Evolutionary conservation across 495 filamentous ascomycete species (phyloP).

Genomic region (Astrocystis sublimbata): DNA sequence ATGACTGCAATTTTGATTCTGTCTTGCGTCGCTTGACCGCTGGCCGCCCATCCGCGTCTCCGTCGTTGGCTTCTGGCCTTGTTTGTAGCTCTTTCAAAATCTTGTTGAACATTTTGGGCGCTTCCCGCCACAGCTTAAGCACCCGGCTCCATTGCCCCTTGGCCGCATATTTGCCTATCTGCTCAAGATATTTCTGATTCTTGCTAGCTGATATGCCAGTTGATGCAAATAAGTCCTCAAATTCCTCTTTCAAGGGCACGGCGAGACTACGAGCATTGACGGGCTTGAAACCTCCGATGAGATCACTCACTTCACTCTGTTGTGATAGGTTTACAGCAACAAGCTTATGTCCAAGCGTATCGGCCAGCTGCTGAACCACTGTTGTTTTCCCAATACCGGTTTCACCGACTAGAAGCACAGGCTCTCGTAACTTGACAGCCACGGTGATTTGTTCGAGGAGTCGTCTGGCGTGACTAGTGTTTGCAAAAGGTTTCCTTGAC

Average conservation of each 20-base stretch:
- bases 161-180: conserved; percentile 73
- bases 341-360: conserved; percentile 75
- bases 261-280: conserved; percentile 85
- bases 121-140: conserved; percentile 84
- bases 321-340: conserved; percentile 94
- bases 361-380: conserved; percentile 87
- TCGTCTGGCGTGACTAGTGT: conserved; percentile 67
- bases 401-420: conserved; percentile 90
- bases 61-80: conserved; percentile 38
- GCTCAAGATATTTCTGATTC: conserved; percentile 82
- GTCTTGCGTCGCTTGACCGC: conserved; percentile 81
- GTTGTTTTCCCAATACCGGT: conserved; percentile 98
- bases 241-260: conserved; percentile 88
- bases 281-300: conserved; percentile 94
- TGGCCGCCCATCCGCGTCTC: conserved; percentile 53
- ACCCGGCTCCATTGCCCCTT: conserved; percentile 82
- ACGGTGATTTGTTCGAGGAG: conserved; percentile 83
- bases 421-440: conserved; percentile 79
- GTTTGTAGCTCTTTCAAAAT: conserved; percentile 57
- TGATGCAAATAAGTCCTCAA: conserved; percentile 81
- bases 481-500: conserved; percentile 64
- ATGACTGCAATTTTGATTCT: conserved; percentile 63
- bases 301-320: conserved; percentile 91
- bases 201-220: conserved; percentile 80
- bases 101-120: conserved; percentile 77